These are phyloP conservation scores for Acanthamoeba triangularis DNA, from an alignment of 208 protist genomes.

Conservation along the genomic window DNA sequence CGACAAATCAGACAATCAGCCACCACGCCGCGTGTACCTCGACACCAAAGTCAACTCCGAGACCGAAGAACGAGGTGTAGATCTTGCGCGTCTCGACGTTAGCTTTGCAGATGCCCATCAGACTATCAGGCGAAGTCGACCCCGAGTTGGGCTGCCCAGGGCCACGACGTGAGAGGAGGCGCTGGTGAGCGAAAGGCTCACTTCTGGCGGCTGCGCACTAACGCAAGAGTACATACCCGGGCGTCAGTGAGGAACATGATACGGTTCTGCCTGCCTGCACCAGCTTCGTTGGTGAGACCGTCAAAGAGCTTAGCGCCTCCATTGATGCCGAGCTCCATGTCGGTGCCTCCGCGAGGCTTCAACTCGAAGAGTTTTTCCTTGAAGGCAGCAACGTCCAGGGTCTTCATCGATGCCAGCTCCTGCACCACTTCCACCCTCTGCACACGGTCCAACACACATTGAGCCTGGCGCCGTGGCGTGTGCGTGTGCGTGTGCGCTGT, in stretches of 20 bases:
- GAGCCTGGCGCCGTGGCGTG: no score
- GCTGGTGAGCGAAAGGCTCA: not conserved
- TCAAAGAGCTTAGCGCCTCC: not conserved
- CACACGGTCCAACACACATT: not conserved
- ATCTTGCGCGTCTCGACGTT: not conserved
- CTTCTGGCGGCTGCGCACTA: not conserved
- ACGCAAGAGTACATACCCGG: not conserved
- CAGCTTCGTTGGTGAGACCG: not conserved
- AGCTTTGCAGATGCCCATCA: not conserved
- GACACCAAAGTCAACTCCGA: not conserved
- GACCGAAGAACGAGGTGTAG: constrained; percentile 16
- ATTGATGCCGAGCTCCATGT: not conserved
- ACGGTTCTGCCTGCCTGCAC: not conserved
- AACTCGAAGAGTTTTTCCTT: not conserved
- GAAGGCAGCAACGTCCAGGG: not conserved
- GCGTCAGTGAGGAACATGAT: not conserved
- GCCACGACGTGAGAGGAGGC: not conserved
- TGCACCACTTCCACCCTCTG: not conserved
- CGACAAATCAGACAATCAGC: not conserved
- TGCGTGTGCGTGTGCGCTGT: no score
- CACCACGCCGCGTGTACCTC: not conserved
- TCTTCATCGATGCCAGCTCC: not conserved
- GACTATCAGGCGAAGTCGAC: not conserved
- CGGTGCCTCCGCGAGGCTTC: not conserved
- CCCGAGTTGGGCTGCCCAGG: not conserved